Percentiles rank a stretch among this genome's conserved stretches.
These are phyloP conservation scores for Oidium heveae DNA, from an alignment of 2,329 filamentous ascomycete genomes.

Conservation along the genomic window DNA sequence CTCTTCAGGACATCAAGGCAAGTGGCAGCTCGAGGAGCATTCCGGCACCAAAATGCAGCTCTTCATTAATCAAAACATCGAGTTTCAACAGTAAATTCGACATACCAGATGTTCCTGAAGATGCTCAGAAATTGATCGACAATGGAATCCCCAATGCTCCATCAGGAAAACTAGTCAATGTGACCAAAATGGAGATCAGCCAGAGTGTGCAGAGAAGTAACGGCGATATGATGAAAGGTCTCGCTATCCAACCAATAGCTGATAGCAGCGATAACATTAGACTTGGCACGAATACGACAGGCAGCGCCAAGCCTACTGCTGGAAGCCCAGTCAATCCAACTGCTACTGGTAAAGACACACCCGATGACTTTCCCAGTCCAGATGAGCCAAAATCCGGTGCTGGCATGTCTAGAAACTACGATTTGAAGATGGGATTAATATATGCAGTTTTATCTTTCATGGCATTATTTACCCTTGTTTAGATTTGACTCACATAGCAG, in stretches of 20 bases:
- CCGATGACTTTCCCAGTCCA: no score
- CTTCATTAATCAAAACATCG: constrained; percentile 37
- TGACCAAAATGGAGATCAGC: constrained; percentile 27
- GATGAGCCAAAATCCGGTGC: no score
- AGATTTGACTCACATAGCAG: no score
- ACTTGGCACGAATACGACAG: no score
- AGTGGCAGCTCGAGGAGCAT: constrained; percentile 21
- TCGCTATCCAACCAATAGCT: constrained; percentile 29
- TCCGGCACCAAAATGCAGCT: constrained; percentile 35
- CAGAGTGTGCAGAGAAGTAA: constrained; percentile 29
- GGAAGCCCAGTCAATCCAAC: no score
- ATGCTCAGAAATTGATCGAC: constrained; percentile 46
- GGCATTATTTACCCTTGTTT: no score
- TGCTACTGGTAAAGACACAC: no score
- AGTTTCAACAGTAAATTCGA: constrained; percentile 61
- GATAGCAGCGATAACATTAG: constrained; percentile 17
- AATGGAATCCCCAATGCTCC: constrained; percentile 44
- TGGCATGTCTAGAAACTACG: no score
- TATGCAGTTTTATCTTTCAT: no score
- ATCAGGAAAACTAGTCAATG: constrained; percentile 35
- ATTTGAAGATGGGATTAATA: no score
- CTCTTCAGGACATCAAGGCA: constrained; percentile 37
- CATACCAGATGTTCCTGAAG: constrained; percentile 41
- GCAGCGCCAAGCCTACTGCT: no score
- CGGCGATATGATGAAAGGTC: constrained; percentile 32